These are phyloP conservation scores for Kingdonia uniflora DNA, from an alignment of 164 flowering plant genomes.

Conservation along the genomic window DNA sequence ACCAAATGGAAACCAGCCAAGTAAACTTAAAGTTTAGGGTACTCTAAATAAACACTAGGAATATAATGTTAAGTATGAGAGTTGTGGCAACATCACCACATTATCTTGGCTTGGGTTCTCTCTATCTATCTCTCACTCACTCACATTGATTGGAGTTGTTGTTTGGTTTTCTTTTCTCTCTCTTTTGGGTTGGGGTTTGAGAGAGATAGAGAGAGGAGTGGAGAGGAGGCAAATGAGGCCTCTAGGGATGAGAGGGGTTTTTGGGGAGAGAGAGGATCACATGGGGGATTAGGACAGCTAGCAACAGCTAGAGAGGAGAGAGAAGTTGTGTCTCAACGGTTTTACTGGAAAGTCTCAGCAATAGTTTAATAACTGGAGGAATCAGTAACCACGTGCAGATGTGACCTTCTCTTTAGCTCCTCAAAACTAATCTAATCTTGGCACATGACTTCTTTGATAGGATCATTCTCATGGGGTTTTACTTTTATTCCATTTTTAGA, in stretches of 20 bases:
- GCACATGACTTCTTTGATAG: neutral
- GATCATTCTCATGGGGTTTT: neutral
- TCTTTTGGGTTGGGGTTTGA: neutral
- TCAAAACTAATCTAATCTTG: neutral
- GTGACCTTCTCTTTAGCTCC: slow-evolving; percentile 16
- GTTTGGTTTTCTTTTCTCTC: too few relatives aligned
- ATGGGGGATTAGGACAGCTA: slow-evolving; percentile 72
- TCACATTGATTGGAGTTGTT: too few relatives aligned
- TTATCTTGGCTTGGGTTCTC: too few relatives aligned
- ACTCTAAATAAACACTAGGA: too few relatives aligned
- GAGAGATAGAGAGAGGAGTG: neutral
- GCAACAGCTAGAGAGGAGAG: slow-evolving; percentile 45
- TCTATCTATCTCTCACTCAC: neutral
- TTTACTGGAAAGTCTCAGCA: slow-evolving; percentile 30
- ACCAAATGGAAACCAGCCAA: too few relatives aligned
- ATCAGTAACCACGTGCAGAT: slow-evolving; percentile 77
- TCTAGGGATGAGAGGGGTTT: neutral
- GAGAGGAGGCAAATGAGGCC: neutral
- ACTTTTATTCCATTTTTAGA: neutral
- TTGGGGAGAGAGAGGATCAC: slow-evolving; percentile 26
- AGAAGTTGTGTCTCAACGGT: slow-evolving; percentile 26
- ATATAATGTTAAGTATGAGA: too few relatives aligned
- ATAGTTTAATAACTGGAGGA: slow-evolving; percentile 42
- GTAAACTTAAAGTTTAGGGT: too few relatives aligned
- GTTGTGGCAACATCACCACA: too few relatives aligned